Evolutionary conservation across 106 monocot genomes (phyloP), one percentile per base, ranked within the genome.

Genomic region (Allium cepa): DNA sequence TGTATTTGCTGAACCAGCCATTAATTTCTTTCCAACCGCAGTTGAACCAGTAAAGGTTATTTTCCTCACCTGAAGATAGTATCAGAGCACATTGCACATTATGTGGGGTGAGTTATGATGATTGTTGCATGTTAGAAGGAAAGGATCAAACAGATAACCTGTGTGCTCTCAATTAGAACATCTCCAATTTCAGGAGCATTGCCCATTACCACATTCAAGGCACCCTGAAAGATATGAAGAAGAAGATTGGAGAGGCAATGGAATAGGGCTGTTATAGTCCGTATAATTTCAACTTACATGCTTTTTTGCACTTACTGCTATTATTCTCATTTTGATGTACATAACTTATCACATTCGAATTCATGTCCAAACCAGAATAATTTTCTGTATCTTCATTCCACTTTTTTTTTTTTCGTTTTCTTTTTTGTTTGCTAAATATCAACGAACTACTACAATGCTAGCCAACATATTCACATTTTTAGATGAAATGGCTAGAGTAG

Each of bases 11-110:
- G 88, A 88, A 8, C 91, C 91, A 56, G 84, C 88, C 85, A 95
- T 83, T 71, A 95, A 71, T 73, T 85, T 95, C 76, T 95, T 95
- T 8, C 94, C 94, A 64, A 91, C 91, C 69, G 85, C 79, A 71
- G 94, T 95, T 73, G 94, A 95, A 55, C 94, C 94, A 51, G 94
- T 95, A 72, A 95, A 95, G 5, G 94, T 95, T 50, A 95, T 62
- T 73, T 95, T 91, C 51, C 91, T 77, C 50, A 95, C 94, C 94
- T 95, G 63, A 72, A 57, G 53, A 71, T 69, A 65, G 26, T 57
- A 46, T 56, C 58, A 58, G 49, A 69, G 36, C 48, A 60, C 45
- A 60, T 36, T 36, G 36, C 36, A 36, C 36, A 36, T 36, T 36
- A 36, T 36, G 36, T 36, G 5, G 36, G 36, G 5, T 36, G 5